Percentiles rank a stretch among this genome's conserved stretches.
Conservation (phyloP, 345 rosid genomes). For the Balakata baccata region DNA sequence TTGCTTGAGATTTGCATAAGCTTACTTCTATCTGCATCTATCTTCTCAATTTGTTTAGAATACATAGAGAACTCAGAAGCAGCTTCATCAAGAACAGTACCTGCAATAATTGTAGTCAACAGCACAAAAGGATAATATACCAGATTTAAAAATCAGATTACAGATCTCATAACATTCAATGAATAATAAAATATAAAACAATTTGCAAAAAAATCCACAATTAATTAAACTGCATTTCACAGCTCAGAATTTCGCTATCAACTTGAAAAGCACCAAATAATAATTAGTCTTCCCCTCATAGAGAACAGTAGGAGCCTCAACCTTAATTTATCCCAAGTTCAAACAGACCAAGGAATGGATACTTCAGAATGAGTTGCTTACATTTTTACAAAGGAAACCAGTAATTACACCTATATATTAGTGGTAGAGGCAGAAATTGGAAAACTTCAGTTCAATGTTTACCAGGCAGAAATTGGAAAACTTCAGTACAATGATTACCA, state of each 20-base stretch:
- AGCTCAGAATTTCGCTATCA: too few species aligned
- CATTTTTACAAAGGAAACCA: neutral
- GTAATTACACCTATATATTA: neutral
- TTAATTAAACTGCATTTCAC: neutral
- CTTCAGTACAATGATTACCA: neutral
- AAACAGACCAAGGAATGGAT: neutral
- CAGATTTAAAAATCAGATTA: slow-evolving; percentile 9
- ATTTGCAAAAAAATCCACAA: neutral
- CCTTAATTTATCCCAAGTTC: neutral
- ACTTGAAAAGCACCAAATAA: slow-evolving; percentile 5
- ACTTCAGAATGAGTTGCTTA: neutral
- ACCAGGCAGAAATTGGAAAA: neutral
- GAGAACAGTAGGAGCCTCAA: neutral
- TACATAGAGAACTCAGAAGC: slow-evolving; percentile 47
- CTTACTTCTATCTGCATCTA: slow-evolving; percentile 47
- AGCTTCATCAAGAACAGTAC: slow-evolving; percentile 40
- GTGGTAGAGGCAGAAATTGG: neutral
- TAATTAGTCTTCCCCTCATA: neutral
- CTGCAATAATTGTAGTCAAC: slow-evolving; percentile 24
- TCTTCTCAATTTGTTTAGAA: slow-evolving; percentile 46
- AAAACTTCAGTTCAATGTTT: neutral
- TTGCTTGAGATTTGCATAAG: slow-evolving; percentile 40
- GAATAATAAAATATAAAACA: neutral
- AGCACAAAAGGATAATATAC: slow-evolving; percentile 15
- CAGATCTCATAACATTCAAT: neutral